A percentile compares a stretch with the other conserved stretches of the same genome.
Conservation (phyloP, 1,284 basidiomycete species). For the Omphalotus olearius region DNA sequence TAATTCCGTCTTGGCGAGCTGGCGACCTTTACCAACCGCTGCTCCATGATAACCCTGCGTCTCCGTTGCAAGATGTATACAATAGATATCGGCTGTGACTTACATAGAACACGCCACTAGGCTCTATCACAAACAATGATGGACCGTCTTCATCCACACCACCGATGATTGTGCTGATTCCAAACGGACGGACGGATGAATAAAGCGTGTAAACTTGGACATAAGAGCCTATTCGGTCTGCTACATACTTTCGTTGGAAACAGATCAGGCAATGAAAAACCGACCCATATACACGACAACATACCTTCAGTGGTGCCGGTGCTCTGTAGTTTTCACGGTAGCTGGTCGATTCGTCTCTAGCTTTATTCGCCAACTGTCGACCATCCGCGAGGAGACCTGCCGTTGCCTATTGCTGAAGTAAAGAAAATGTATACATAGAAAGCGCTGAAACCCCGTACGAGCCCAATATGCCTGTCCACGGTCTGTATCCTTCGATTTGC, state of each 20-base stretch:
- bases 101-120: constrained; percentile 90
- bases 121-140: constrained; percentile 88
- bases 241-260: constrained; percentile 54
- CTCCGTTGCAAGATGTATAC: not conserved
- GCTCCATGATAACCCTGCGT: constrained; percentile 86
- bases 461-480: constrained; percentile 89
- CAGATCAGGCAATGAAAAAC: constrained; percentile 2
- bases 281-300: constrained; percentile 16
- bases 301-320: constrained; percentile 79
- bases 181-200: constrained; percentile 97
- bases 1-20: constrained; percentile 96
- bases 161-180: constrained; percentile 89
- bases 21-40: constrained; percentile 94
- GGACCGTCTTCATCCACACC: constrained; percentile 90
- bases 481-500: constrained; percentile 92
- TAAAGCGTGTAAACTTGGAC: constrained; percentile 97
- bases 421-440: not conserved
- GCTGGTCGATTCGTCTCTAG: constrained; percentile 80
- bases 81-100: constrained; percentile 23
- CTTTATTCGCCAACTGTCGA: constrained; percentile 82
- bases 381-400: constrained; percentile 95
- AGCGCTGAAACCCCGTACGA: constrained; percentile 46
- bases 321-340: constrained; percentile 77
- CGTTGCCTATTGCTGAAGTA: constrained; percentile 58
- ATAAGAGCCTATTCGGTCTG: constrained; percentile 84